Conservation (phyloP, 2,329 filamentous ascomycete species). For the Cladosporium sp. region DNA sequence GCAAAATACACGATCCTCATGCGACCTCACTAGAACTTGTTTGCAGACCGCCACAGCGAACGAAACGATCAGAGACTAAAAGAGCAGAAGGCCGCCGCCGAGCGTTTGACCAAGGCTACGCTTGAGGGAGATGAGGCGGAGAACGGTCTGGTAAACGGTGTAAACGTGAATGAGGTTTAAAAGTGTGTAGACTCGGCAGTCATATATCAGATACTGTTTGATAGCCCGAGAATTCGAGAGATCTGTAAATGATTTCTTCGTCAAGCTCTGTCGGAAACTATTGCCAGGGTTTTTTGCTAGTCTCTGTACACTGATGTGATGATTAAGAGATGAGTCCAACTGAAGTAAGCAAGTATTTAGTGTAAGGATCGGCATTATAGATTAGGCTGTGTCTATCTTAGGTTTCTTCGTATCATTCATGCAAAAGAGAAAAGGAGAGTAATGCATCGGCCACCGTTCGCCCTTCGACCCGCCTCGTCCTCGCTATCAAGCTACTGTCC, state of each 20-base stretch:
- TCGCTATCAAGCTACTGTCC: neutral
- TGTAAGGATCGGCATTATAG: conserved; percentile 3
- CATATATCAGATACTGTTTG: neutral
- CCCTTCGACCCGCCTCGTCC: neutral
- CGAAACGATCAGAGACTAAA: conserved; percentile 33
- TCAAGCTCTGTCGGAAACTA: neutral
- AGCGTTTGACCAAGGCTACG: neutral
- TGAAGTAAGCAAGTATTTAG: neutral
- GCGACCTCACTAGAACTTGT: conserved; percentile 61
- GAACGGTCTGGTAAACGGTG: neutral
- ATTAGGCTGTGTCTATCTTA: conserved; percentile 7
- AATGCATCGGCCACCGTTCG: neutral
- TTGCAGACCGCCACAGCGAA: conserved; percentile 66
- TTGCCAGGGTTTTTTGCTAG: neutral
- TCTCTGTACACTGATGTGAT: neutral
- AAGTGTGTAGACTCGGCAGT: neutral
- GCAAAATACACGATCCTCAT: conserved; percentile 69
- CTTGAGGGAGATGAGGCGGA: neutral
- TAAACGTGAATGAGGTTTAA: neutral
- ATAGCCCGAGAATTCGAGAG: neutral
- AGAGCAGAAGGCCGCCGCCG: neutral
- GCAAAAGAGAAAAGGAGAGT: neutral
- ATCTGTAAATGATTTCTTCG: neutral
- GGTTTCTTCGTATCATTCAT: neutral
- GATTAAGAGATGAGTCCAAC: neutral